Conservation (phyloP, 176 grass and related monocot species). For the Tillandsia leiboldiana region DNA sequence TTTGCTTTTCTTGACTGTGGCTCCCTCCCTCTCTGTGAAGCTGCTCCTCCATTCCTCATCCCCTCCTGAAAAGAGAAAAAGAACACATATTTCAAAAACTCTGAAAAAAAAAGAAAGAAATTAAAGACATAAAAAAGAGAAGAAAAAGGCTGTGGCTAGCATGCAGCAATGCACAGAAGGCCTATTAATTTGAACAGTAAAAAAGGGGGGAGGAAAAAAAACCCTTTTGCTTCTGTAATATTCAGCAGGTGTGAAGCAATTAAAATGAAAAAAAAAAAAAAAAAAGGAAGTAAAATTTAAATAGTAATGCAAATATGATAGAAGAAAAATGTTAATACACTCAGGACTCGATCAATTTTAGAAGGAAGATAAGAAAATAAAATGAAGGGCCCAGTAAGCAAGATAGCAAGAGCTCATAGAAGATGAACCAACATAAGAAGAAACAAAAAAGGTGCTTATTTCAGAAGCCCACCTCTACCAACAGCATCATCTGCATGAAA, state of each 20-base stretch:
- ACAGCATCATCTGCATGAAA: slow-evolving; percentile 81
- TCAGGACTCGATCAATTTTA: background rate
- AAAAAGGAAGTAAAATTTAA: background rate
- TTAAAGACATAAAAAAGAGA: slow-evolving; percentile 26
- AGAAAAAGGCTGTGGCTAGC: slow-evolving; percentile 13
- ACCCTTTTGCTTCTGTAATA: background rate
- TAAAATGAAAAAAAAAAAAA: background rate
- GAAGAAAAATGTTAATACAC: background rate
- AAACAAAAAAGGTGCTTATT: background rate
- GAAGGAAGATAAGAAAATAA: slow-evolving; percentile 20
- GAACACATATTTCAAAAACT: slow-evolving; percentile 15
- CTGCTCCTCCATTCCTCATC: slow-evolving; percentile 77
- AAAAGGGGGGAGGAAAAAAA: background rate
- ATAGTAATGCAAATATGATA: background rate
- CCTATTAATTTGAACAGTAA: background rate
- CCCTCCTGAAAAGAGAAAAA: slow-evolving; percentile 35
- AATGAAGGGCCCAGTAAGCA: background rate
- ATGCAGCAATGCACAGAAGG: slow-evolving; percentile 10
- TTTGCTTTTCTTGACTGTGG: slow-evolving; percentile 85
- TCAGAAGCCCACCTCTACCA: slow-evolving; percentile 36
- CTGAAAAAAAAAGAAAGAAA: slow-evolving; percentile 3
- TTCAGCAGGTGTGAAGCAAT: no score
- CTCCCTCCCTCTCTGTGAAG: slow-evolving; percentile 58
- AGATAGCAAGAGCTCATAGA: slow-evolving; percentile 14
- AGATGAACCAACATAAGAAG: background rate